Conservation (phyloP, 1,284 basidiomycete genomes). For the Cutaneotrichosporon mucoides region DNA sequence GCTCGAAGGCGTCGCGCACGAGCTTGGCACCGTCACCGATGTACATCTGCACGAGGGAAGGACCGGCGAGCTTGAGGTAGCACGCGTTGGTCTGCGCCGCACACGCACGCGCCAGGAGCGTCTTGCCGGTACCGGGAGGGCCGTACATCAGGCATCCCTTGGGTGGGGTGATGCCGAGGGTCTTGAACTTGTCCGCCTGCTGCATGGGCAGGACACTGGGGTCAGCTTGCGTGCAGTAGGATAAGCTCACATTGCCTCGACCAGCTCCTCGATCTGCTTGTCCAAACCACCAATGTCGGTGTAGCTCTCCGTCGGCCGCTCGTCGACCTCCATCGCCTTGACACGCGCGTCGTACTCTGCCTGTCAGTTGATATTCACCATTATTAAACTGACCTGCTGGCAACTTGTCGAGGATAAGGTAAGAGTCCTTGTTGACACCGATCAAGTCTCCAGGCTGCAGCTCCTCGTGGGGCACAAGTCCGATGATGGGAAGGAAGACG, state of each 20-base stretch:
- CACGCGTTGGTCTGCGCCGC: slow-evolving; percentile 77
- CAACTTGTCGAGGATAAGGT: slow-evolving; percentile 86
- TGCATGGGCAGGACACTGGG: slow-evolving; percentile 67
- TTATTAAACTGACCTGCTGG: slow-evolving; percentile 49
- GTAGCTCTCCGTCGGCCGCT: slow-evolving; percentile 71
- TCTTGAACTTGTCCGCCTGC: slow-evolving; percentile 76
- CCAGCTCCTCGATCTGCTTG: slow-evolving; percentile 76
- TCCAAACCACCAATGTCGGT: slow-evolving; percentile 74
- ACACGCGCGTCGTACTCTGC: slow-evolving; percentile 73
- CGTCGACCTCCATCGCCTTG: slow-evolving; percentile 91
- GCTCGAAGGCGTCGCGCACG: slow-evolving; percentile 92
- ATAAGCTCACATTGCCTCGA: slow-evolving; percentile 62
- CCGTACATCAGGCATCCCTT: slow-evolving; percentile 78
- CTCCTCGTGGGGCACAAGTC: slow-evolving; percentile 86
- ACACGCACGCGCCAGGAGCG: slow-evolving; percentile 69
- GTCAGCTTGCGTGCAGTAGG: slow-evolving; percentile 6
- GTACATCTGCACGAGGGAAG: slow-evolving; percentile 63
- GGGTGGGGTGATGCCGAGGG: slow-evolving; percentile 70
- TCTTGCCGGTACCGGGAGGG: slow-evolving; percentile 74
- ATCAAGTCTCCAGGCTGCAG: slow-evolving; percentile 91
- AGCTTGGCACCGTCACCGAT: slow-evolving; percentile 90
- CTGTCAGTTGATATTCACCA: background rate
- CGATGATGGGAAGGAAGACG: slow-evolving; percentile 96
- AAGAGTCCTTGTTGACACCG: slow-evolving; percentile 99
- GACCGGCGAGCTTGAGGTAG: slow-evolving; percentile 73